Percentiles rank a stretch among this genome's conserved stretches.
Conservation (phyloP, 495 filamentous ascomycete genomes). For the Penicillium arizonense region DNA sequence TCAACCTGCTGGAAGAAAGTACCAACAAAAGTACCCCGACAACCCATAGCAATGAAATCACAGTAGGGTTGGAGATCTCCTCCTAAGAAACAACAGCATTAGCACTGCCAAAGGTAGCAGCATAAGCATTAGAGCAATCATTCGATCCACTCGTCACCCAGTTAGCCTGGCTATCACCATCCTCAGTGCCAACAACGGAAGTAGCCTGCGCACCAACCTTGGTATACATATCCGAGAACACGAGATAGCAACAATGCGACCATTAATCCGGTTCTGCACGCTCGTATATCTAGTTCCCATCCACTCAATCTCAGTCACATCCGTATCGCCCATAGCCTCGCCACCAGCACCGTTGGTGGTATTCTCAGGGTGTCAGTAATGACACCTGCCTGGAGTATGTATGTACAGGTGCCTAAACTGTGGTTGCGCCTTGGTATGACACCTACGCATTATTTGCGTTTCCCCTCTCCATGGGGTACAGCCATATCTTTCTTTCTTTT, state of each 20-base stretch:
- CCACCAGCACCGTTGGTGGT: constrained; percentile 51
- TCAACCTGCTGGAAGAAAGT: constrained; percentile 51
- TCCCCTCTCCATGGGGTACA: no score
- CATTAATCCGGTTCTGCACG: constrained; percentile 43
- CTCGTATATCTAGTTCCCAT: constrained; percentile 50
- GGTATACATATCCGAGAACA: constrained; percentile 49
- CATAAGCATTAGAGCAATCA: constrained; percentile 55
- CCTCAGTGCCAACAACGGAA: constrained; percentile 42
- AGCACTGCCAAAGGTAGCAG: constrained; percentile 43
- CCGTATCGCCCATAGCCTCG: constrained; percentile 57
- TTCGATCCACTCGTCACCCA: constrained; percentile 45
- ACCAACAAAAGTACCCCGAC: constrained; percentile 47
- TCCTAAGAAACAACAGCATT: constrained; percentile 54
- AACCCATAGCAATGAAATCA: constrained; percentile 51
- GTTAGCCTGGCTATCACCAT: constrained; percentile 51
- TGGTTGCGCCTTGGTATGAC: no score
- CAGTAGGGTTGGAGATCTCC: constrained; percentile 47
- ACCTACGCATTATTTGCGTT: no score
- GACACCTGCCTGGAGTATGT: no score
- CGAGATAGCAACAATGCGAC: constrained; percentile 51
- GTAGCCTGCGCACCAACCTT: constrained; percentile 45
- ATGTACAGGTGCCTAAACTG: no score
- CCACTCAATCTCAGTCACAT: constrained; percentile 48
- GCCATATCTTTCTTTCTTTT: no score
- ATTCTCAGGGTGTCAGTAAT: constrained; percentile 18